Percentiles rank a stretch among this genome's conserved stretches.
Conservation (phyloP, 805 yeast species). For the Yarrowia sp. region DNA sequence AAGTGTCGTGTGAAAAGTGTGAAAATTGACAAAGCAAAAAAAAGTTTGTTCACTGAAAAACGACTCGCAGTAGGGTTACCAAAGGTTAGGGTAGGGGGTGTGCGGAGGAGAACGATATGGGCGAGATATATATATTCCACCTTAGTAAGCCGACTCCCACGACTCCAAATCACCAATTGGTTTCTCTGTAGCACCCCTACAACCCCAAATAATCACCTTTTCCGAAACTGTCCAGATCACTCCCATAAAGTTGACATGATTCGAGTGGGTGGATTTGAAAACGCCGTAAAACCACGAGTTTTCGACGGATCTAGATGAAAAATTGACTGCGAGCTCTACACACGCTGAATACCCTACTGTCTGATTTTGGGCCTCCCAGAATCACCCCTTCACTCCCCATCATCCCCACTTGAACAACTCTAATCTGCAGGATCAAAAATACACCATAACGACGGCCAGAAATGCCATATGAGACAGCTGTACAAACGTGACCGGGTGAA, state of each 20-base stretch:
- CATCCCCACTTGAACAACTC: background rate
- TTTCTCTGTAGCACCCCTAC: background rate
- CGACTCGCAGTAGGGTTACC: conserved; percentile 38
- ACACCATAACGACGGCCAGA: background rate
- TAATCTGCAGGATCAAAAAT: background rate
- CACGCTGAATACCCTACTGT: background rate
- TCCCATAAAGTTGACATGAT: background rate
- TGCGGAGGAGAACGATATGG: too few relatives aligned
- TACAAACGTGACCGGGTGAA: too few relatives aligned
- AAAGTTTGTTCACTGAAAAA: conserved; percentile 29
- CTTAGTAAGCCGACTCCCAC: too few relatives aligned
- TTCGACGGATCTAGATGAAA: background rate
- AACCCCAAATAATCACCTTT: background rate
- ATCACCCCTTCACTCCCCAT: background rate
- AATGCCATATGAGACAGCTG: too few relatives aligned
- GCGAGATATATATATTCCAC: too few relatives aligned
- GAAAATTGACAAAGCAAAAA: conserved; percentile 32
- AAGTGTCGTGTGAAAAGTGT: conserved; percentile 34
- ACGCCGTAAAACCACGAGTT: too few relatives aligned
- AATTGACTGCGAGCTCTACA: too few relatives aligned
- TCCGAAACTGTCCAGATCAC: background rate
- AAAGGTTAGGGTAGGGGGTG: conserved; percentile 5
- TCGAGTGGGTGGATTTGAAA: background rate
- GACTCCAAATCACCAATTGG: too few relatives aligned
- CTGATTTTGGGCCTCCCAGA: background rate